These are phyloP conservation scores for Ascomycota sp. DNA, from an alignment of 2,329 filamentous ascomycete species.

Conservation along the genomic window DNA sequence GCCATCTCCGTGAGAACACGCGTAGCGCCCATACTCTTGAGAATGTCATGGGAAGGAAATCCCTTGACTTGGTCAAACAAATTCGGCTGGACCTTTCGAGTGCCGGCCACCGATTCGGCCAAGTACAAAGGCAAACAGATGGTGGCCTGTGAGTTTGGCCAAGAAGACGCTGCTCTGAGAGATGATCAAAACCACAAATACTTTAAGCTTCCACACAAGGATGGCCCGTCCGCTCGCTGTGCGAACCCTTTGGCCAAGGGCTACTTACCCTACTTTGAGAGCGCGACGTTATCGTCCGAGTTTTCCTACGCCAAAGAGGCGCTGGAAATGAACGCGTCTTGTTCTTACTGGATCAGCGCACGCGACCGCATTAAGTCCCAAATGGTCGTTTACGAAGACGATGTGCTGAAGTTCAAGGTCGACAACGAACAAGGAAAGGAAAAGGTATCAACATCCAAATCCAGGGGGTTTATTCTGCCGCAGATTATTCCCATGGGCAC, in stretches of 20 bases:
- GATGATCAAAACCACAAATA: conserved; percentile 49
- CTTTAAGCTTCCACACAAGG: conserved; percentile 92
- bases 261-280: conserved; percentile 81
- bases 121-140: conserved; percentile 55
- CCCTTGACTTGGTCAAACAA: conserved; percentile 86
- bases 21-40: conserved; percentile 67
- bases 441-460: conserved; percentile 6
- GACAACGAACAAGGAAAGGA: conserved; percentile 1
- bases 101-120: conserved; percentile 36
- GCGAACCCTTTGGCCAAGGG: conserved; percentile 77
- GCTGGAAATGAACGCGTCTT: conserved; percentile 94
- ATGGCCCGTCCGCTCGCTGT: conserved; percentile 71
- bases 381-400: conserved; percentile 72
- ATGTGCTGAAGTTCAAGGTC: conserved; percentile 16
- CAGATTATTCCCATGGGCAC: conserved; percentile 98
- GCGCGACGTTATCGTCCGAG: conserved; percentile 68
- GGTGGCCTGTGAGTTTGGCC: conserved; percentile 59
- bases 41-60: conserved; percentile 71
- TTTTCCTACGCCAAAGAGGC: conserved; percentile 85
- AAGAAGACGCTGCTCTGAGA: conserved; percentile 42
- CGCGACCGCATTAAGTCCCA: conserved; percentile 86
- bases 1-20: conserved; percentile 70
- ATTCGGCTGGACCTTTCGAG: conserved; percentile 81
- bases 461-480: conserved; percentile 64
- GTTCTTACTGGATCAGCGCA: conserved; percentile 97